phyloP scores from a whole-genome alignment of 2,329 filamentous ascomycete genomes.

The Aspergillus sp. region DNA sequence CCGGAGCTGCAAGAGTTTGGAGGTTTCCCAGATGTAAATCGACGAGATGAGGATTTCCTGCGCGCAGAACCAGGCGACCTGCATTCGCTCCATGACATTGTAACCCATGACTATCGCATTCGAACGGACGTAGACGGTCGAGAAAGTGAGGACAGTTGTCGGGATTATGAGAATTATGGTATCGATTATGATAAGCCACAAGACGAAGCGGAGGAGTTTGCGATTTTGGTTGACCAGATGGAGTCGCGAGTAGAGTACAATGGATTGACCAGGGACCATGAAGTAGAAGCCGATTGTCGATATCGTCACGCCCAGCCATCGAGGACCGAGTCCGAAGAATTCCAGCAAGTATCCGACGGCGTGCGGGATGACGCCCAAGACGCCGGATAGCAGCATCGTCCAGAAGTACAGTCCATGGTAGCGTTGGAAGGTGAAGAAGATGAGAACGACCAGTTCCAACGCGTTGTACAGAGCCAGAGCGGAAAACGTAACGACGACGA shows the following conservation, averaged over 20 bases:
- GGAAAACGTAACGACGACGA: slow-evolving; percentile 33
- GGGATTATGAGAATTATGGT: slow-evolving; percentile 53
- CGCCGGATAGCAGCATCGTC: slow-evolving; percentile 37
- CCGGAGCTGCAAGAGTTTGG: slow-evolving; percentile 43
- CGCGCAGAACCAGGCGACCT: slow-evolving; percentile 45
- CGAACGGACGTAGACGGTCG: slow-evolving; percentile 27
- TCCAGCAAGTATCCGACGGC: slow-evolving; percentile 43
- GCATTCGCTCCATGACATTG: slow-evolving; percentile 43
- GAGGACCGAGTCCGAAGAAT: slow-evolving; percentile 34
- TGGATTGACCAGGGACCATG: slow-evolving; percentile 62
- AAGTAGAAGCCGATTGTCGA: slow-evolving; percentile 56
- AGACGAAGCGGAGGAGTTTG: slow-evolving; percentile 48
- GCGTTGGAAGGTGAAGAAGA: slow-evolving; percentile 39
- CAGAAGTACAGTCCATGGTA: slow-evolving; percentile 44
- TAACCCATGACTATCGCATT: slow-evolving; percentile 37
- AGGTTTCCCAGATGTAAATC: slow-evolving; percentile 54
- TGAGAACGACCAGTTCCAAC: slow-evolving; percentile 39
- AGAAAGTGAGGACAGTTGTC: slow-evolving; percentile 57
- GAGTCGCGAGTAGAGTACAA: slow-evolving; percentile 64
- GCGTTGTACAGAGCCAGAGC: slow-evolving; percentile 52
- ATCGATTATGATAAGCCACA: slow-evolving; percentile 60
- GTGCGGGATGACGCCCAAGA: slow-evolving; percentile 37
- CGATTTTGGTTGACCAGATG: slow-evolving; percentile 58
- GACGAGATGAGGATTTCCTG: slow-evolving; percentile 50
- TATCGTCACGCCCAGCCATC: slow-evolving; percentile 40